Base-by-base conservation (phyloP, 1,284 basidiomycete genomes). In the Malassezia sp. region DNA sequence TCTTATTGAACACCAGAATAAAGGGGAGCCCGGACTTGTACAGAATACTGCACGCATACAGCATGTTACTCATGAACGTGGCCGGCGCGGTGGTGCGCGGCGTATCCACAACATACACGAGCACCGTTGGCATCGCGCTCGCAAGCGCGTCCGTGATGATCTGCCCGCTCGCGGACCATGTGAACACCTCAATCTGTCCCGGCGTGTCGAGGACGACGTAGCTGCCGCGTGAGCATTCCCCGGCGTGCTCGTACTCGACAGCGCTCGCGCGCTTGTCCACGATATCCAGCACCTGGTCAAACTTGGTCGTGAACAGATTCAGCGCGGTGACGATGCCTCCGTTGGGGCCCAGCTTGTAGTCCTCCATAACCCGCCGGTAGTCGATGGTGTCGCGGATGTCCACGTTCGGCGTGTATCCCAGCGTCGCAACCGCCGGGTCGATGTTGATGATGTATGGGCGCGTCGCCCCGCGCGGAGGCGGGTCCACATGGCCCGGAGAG, bases 41-140 rank as follows among this genome's bases (percentile, higher is more conserved):
- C 21, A 99, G 75, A 57, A 99, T 97, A 57, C 88, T 91, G 77
- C 93, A 99, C 0, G 93, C 93, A 66, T 97, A 97, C 39, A 99
- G 77, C 93, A 99, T 99, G 73, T 99, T 99, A 42, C 84, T 88
- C 93, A 97, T 99, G 72, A 99, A 99, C 0, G 93, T 99, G 5
- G 91, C 88, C 0, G 93, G 93, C 0, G 89, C 82, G 0, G 83
- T 83, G 9, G 89, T 91, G 48, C 93, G 78, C 14, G 93, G 91
- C 2, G 93, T 97, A 72, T 99, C 93, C 63, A 99, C 88, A 50
- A 99, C 80, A 70, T 96, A 99, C 10, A 90, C 93, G 29, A 99
- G 81, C 20, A 90, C 85, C 0, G 91, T 85, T 0, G 93, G 93
- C 53, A 96, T 75, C 0, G 88, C 80, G 9, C 85, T 85, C 0